Evolutionary conservation across 108 stramenopile genomes (phyloP), one percentile per base, ranked within the genome.

Genomic region (Craspedostauros australis): DNA sequence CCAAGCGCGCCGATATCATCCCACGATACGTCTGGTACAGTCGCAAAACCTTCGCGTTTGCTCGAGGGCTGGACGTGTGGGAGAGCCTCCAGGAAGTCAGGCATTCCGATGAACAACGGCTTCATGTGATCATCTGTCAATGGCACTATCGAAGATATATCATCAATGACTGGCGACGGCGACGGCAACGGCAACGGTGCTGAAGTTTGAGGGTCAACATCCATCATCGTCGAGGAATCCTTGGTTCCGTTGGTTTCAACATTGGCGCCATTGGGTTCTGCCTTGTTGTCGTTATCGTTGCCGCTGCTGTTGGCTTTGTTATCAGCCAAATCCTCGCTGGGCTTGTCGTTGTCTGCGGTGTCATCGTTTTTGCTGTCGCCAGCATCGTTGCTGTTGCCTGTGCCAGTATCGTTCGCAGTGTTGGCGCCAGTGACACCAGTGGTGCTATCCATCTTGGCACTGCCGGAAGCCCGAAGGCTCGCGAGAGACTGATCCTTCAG

Each of bases 21-120:
- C 99, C 99, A 99, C 0, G 89, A 82, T 3, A 98, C 97, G 64
- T 91, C 95, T 0, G 99, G 99, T 32, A 96, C 96, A 2, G 94
- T 95, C 12, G 99, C 97, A 69, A 99, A 99, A 37, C 99, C 99
- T 62, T 99, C 99, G 26, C 99, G 82, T 66, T 97, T 98, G 5
- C 96, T 88, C 5, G 90, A 89, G 3, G 99, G 99, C 60, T 99
- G 99, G 3, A 99, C 96, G 25, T 79, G 81, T 5, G 95, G 91
- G 26, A 97, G 68, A 9, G 98, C 98, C 16, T 50, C 50, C 12
- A 95, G 57, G 64, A 99, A 98, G 67, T 99, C 97, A 22, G 73
- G 68, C 96, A 97, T 97, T 23, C 83, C 89, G 3, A 99, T 68
- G 59, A 57, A 81, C 22, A 94, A 68, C 6, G 88, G 82, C 24